Conservation (phyloP, 2,329 filamentous ascomycete species). For the Blastomyces silverae region DNA sequence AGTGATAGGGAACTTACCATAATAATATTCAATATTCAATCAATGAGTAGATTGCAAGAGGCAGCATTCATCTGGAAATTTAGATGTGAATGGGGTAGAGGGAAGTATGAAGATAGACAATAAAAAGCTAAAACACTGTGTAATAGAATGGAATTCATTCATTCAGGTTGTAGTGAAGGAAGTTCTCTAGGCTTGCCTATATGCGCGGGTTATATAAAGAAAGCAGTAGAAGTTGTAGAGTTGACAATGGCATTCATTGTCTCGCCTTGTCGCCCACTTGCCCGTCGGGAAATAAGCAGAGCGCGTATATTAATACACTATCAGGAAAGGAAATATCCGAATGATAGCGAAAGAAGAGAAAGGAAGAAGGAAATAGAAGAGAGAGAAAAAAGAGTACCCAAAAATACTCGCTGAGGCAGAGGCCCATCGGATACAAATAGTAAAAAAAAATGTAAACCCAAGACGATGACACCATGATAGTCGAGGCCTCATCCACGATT, state of each 20-base stretch:
- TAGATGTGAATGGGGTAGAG: not conserved
- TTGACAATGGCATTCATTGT: constrained; percentile 13
- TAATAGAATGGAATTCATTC: constrained; percentile 2
- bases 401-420: constrained; percentile 1
- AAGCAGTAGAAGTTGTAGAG: not conserved
- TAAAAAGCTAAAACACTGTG: not conserved
- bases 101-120: not conserved
- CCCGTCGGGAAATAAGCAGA: not conserved
- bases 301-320: not conserved
- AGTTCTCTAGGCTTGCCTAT: not conserved
- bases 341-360: not conserved
- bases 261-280: not conserved
- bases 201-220: constrained; percentile 3
- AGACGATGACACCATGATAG: not conserved
- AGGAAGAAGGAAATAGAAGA: not conserved
- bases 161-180: not conserved
- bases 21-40: constrained; percentile 8
- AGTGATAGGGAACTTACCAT: constrained; percentile 6
- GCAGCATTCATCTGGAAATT: not conserved
- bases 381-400: not conserved
- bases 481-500: not conserved
- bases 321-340: constrained; percentile 2
- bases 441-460: not conserved
- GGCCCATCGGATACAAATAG: not conserved
- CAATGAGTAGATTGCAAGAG: not conserved